Evolutionary conservation across 176 grass and related monocot species (phyloP).

Genomic region (Areca catechu): DNA sequence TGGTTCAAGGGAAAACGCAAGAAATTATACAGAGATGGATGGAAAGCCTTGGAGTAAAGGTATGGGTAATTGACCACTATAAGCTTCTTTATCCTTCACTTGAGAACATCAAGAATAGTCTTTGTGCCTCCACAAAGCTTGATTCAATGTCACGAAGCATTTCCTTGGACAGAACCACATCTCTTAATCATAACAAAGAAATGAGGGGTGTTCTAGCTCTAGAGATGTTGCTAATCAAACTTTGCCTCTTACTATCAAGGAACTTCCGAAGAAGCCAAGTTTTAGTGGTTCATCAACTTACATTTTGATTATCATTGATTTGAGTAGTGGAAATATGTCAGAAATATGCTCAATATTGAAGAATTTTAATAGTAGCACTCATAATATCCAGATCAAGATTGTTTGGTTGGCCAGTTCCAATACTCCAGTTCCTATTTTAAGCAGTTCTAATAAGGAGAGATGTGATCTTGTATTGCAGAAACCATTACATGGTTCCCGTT

Average conservation of each 20-base stretch:
- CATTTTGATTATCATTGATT: conserved; percentile 41
- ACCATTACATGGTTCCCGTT: conserved; percentile 57
- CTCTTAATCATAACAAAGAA: too few relatives aligned
- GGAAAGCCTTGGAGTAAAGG: conserved; percentile 48
- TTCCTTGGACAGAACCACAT: neutral
- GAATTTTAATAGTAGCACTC: conserved; percentile 11
- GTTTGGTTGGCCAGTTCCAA: conserved; percentile 40
- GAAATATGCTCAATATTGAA: conserved; percentile 19
- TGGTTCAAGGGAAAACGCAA: conserved; percentile 55
- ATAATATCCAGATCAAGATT: conserved; percentile 30
- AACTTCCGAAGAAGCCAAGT: neutral
- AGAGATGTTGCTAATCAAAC: conserved; percentile 26
- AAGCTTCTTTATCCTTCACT: conserved; percentile 29
- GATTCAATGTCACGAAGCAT: conserved; percentile 10
- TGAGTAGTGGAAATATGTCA: conserved; percentile 10
- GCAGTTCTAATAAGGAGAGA: conserved; percentile 18
- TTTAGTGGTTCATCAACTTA: conserved; percentile 8
- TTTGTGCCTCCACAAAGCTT: conserved; percentile 2
- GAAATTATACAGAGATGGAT: conserved; percentile 68
- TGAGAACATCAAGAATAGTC: conserved; percentile 26
- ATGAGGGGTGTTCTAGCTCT: conserved; percentile 32
- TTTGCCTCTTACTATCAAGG: too few relatives aligned
- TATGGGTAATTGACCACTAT: conserved; percentile 28
- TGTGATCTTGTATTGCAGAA: conserved; percentile 47
- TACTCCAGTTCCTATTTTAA: conserved; percentile 29